Evolutionary conservation across 352 stramenopile species (phyloP).

Genomic region (Phytophthora hybrid): DNA sequence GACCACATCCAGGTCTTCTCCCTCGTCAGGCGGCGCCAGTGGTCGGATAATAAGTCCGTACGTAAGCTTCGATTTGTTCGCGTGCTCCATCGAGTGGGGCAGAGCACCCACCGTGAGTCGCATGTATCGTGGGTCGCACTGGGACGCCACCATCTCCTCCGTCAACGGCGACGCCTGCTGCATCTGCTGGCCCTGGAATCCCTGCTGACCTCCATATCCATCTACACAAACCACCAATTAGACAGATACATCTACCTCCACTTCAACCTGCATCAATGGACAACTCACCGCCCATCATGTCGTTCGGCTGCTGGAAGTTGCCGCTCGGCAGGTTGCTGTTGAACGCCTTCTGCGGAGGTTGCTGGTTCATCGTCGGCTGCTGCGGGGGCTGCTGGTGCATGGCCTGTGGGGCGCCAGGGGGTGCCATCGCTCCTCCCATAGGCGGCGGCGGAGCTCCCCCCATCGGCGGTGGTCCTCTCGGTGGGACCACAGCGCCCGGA

Average conservation of each 20-base stretch:
- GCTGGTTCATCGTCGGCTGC: slow-evolving; percentile 38
- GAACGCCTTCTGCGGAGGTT: slow-evolving; percentile 29
- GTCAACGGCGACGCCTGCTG: slow-evolving; percentile 64
- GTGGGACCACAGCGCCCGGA: slow-evolving; percentile 18
- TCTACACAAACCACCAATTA: slow-evolving; percentile 40
- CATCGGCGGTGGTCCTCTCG: slow-evolving; percentile 37
- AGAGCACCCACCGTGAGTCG: slow-evolving; percentile 77
- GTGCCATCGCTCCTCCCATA: slow-evolving; percentile 48
- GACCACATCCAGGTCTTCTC: slow-evolving; percentile 82
- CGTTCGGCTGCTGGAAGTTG: slow-evolving; percentile 82
- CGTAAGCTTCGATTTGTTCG: slow-evolving; percentile 85
- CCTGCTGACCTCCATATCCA: slow-evolving; percentile 58
- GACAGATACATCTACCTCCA: slow-evolving; percentile 6
- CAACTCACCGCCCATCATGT: slow-evolving; percentile 77
- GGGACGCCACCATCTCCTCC: slow-evolving; percentile 75
- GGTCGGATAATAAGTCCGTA: slow-evolving; percentile 89
- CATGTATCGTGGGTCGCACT: slow-evolving; percentile 87
- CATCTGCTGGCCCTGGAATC: slow-evolving; percentile 52
- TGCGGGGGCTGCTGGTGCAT: slow-evolving; percentile 40
- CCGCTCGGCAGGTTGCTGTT: slow-evolving; percentile 66
- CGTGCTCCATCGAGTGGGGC: slow-evolving; percentile 85
- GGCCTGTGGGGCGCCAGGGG: slow-evolving; percentile 12
- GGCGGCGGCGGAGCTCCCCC: slow-evolving; percentile 41
- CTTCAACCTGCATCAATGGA: neutral
- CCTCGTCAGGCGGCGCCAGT: slow-evolving; percentile 71